These are phyloP conservation scores for Citrus glauca DNA, from an alignment of 345 rosid species.

Conservation along the genomic window DNA sequence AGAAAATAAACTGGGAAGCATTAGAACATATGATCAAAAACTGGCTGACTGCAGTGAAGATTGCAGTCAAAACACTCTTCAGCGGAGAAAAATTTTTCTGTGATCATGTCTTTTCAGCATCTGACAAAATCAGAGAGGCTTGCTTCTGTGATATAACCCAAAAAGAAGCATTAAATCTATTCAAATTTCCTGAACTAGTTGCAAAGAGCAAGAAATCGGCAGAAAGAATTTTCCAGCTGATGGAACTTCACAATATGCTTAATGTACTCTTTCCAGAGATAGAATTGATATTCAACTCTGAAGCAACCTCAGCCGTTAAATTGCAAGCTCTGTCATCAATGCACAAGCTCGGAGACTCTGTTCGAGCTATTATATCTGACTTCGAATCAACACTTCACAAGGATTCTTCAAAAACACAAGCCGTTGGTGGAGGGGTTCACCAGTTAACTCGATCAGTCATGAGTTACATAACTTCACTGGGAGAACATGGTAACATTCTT, in stretches of 20 bases:
- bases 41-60: conserved; percentile 62
- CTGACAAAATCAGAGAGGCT: conserved; percentile 48
- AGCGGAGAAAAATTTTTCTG: conserved; percentile 61
- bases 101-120: conserved; percentile 62
- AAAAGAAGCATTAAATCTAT: conserved; percentile 61
- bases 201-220: conserved; percentile 53
- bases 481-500: conserved; percentile 46
- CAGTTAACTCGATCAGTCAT: conserved; percentile 59
- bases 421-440: conserved; percentile 72
- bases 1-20: conserved; percentile 49
- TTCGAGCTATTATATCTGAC: conserved; percentile 34
- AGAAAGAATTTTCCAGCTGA: conserved; percentile 50
- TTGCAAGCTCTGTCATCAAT: conserved; percentile 51
- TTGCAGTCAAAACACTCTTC: conserved; percentile 57
- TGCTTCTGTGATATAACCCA: conserved; percentile 60
- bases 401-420: conserved; percentile 38
- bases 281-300: conserved; percentile 56
- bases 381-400: conserved; percentile 56
- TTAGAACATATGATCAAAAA: conserved; percentile 52
- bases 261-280: conserved; percentile 66
- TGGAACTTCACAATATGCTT: conserved; percentile 63
- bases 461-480: conserved; percentile 62
- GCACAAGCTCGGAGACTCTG: conserved; percentile 49
- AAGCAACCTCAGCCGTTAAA: conserved; percentile 47
- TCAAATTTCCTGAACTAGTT: conserved; percentile 64